Percentiles rank a stretch among this genome's conserved stretches.
Conservation (phyloP, 805 yeast genomes). For the Ogataea ganodermae region DNA sequence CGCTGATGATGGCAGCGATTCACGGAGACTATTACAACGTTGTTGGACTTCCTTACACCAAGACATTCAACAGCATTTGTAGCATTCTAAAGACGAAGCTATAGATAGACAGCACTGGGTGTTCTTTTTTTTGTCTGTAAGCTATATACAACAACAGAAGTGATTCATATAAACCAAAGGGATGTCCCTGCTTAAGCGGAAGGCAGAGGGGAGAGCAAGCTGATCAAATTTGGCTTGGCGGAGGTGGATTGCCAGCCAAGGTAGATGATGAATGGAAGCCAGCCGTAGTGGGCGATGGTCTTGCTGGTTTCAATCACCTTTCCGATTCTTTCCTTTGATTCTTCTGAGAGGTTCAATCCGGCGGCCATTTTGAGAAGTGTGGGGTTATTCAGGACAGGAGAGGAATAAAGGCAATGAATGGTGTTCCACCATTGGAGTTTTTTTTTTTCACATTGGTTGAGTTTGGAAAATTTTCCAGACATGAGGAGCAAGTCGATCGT, state of each 20-base stretch:
- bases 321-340: conserved; percentile 77
- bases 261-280: conserved; percentile 93
- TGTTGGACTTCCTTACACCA: conserved; percentile 79
- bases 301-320: conserved; percentile 81
- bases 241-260: conserved; percentile 83
- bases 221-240: conserved; percentile 80
- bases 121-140: neutral
- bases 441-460: neutral
- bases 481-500: too few relatives aligned
- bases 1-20: conserved; percentile 59
- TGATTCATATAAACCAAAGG: neutral
- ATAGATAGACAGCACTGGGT: conserved; percentile 1
- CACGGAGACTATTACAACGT: conserved; percentile 85
- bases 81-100: conserved; percentile 17
- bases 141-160: conserved; percentile 10
- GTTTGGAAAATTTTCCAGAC: neutral
- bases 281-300: conserved; percentile 91
- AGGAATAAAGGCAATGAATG: too few relatives aligned
- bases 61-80: conserved; percentile 43
- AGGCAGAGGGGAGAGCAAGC: conserved; percentile 78
- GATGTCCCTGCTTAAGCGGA: conserved; percentile 49
- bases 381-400: too few relatives aligned
- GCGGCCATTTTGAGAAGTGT: conserved; percentile 37
- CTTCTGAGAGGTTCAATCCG: conserved; percentile 46
- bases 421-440: neutral